A percentile compares a stretch with the other conserved stretches of the same genome.
Evolutionary conservation across 2,329 filamentous ascomycete species (phyloP).

Genomic region (Monascus ruber): DNA sequence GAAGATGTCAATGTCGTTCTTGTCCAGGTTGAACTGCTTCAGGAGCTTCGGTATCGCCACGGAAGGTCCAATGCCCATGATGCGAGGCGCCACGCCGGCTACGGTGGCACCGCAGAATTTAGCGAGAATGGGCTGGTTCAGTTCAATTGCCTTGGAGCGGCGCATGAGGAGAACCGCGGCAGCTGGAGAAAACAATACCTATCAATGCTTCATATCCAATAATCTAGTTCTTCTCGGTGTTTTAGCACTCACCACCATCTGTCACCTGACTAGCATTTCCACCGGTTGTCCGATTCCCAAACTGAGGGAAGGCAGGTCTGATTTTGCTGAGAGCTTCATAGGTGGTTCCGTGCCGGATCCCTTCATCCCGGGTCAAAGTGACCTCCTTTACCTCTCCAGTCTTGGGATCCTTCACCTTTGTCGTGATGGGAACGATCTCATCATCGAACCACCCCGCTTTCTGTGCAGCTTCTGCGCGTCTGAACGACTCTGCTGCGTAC

Average conservation of each 20-base stretch:
- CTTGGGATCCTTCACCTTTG: constrained; percentile 72
- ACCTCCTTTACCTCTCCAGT: constrained; percentile 66
- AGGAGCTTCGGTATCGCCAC: constrained; percentile 70
- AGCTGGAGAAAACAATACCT: constrained; percentile 20
- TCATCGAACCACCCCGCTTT: constrained; percentile 86
- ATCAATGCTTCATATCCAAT: too few relatives aligned
- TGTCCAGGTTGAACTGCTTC: constrained; percentile 60
- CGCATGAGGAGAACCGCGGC: constrained; percentile 89
- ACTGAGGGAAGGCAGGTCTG: constrained; percentile 79
- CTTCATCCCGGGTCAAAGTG: constrained; percentile 76
- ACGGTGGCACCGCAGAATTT: constrained; percentile 92
- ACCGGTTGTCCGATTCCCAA: constrained; percentile 74
- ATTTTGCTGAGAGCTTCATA: constrained; percentile 73
- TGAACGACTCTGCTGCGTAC: constrained; percentile 79
- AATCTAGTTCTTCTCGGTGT: too few relatives aligned
- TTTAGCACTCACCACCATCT: constrained; percentile 56
- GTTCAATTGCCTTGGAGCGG: constrained; percentile 73
- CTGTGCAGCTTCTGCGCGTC: constrained; percentile 77
- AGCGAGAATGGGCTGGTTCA: constrained; percentile 82
- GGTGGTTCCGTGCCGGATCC: constrained; percentile 81
- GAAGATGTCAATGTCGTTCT: constrained; percentile 77
- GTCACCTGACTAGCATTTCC: constrained; percentile 94
- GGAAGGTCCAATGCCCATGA: constrained; percentile 74
- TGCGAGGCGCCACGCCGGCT: constrained; percentile 76
- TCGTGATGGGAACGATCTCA: constrained; percentile 82